Conservation (phyloP, 257 asterid genomes). For the Thymus mandschuricus region DNA sequence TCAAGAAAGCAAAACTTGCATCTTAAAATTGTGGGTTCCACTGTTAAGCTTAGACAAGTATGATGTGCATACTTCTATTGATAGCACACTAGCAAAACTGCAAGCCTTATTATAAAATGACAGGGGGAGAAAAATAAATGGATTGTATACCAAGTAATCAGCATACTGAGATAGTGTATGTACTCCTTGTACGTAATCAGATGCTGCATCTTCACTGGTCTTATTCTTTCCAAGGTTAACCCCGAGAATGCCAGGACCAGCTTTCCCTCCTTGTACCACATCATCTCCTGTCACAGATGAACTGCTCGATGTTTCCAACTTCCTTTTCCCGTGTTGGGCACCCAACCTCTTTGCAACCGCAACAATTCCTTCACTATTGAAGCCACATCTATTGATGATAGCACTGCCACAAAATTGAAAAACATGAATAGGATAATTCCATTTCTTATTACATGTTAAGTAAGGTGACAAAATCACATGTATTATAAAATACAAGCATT, state of each 20-base stretch:
- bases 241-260: conserved; percentile 98
- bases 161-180: conserved; percentile 98
- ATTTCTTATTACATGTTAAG: conserved; percentile 4
- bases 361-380: conserved; percentile 98
- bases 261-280: conserved; percentile 87
- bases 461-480: conserved; percentile 8
- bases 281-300: conserved; percentile 75
- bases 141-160: conserved; percentile 80
- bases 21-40: background rate
- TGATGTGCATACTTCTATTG: background rate
- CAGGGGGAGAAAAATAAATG: conserved; percentile 1
- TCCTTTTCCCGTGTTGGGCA: conserved; percentile 98
- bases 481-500: background rate
- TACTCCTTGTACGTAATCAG: conserved; percentile 99
- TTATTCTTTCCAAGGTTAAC: conserved; percentile 98
- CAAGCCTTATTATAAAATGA: background rate
- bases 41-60: background rate
- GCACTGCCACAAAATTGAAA: conserved; percentile 61
- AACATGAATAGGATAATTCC: conserved; percentile 11
- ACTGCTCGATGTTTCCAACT: conserved; percentile 78
- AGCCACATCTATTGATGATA: conserved; percentile 95
- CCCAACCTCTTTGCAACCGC: conserved; percentile 94
- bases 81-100: background rate
- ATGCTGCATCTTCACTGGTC: conserved; percentile 93
- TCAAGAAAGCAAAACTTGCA: too few relatives aligned